Base-by-base conservation (phyloP, 1,284 basidiomycete genomes). In the Cryptococcus sp. region DNA sequence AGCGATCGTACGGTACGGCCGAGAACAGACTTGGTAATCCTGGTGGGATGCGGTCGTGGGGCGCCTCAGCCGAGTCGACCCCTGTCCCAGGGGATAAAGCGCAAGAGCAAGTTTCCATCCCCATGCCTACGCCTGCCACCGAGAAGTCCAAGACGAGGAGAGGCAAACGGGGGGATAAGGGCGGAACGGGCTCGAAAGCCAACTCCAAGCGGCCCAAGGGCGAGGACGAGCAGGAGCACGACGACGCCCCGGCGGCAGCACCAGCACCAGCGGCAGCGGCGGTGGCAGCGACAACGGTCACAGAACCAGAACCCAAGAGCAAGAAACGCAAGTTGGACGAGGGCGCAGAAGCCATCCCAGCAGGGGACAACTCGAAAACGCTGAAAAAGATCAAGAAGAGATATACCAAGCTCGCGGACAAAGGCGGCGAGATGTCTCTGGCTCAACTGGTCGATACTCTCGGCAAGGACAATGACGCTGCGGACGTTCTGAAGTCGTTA, bases 141-240 rank as follows among this genome's bases (percentile, higher is more conserved):
- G 50, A 45, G 41, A 17, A 53, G 51, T 51, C 15, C 54, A 66
- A 68, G 65, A 75, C 69, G 59, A 75, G 74, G 63, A 74, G 70
- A 60, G 70, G 70, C 66, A 73, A 69, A 53, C 77, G 75, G 65
- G 73, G 75, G 19, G 78, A 79, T 60, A 79, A 79, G 61, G 76
- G 76, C 22, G 78, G 78, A 2, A 76, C 74, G 1, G 78, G 78
- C 2, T 47, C 66, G 5, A 73, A 74, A 53, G 78, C 78, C 22
- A 78, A 78, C 59, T 73, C 75, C n/a, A 73, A 70, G 56, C 79
- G 68, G 76, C 79, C 38, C 71, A 72, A 55, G 75, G 75, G 53
- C 73, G 66, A 65, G 31, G 16, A 44, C 8, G 50, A 22, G 13
- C 56, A 38, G 20, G 17, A n/a, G n/a, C n/a, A n/a, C n/a, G 27